Evolutionary conservation across 495 filamentous ascomycete species (phyloP), one percentile per base, ranked within the genome.

Genomic region (Schizothecium vesticola): DNA sequence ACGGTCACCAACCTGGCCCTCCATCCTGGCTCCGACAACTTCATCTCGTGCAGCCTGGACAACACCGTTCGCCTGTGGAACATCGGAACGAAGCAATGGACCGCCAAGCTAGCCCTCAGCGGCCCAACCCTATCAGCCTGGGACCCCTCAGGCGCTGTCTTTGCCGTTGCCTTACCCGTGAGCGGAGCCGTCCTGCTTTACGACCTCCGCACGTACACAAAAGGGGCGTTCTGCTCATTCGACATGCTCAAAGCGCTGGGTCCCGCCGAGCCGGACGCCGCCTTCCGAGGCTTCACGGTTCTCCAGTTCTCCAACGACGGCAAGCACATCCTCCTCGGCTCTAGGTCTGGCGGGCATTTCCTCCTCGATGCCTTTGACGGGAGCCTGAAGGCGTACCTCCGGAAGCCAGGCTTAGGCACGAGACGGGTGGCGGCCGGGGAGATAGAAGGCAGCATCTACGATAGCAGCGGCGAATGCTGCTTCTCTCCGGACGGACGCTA

Each of bases 301-400:
- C 81, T 99, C 24, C 92, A 96, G 69, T 98, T 99, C 75, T 91
- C 91, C 62, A 98, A 98, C 74, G 94, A 99, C 75, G 95, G 95
- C 0, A 96, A 96, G 75, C 86, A 85, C 67, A 75, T 99, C 64
- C 85, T 99, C 24, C 70, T 98, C 29, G 89, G 91, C 26, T 97
- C 94, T 8, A 90, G 89, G 28, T 89, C 89, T 12, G 82, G 83
- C 56, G 92, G 92, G 3, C 96, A 98, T 73, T 95, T 91, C 70
- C 79, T 99, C 26, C 80, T 99, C 26, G 95, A 99, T 76, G 92
- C 96, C 2, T 98, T 97, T 78, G 85, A 90, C 36, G 94, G 93
- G 21, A 80, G 77, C 22, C 72, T 97, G 1, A 89, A 89, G 72
- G 88, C 89, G 12, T 91, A 89, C 76, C 80, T 88, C 43, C 79